These are phyloP conservation scores for Pythium brassicae DNA, from an alignment of 352 stramenopile genomes.

Conservation along the genomic window DNA sequence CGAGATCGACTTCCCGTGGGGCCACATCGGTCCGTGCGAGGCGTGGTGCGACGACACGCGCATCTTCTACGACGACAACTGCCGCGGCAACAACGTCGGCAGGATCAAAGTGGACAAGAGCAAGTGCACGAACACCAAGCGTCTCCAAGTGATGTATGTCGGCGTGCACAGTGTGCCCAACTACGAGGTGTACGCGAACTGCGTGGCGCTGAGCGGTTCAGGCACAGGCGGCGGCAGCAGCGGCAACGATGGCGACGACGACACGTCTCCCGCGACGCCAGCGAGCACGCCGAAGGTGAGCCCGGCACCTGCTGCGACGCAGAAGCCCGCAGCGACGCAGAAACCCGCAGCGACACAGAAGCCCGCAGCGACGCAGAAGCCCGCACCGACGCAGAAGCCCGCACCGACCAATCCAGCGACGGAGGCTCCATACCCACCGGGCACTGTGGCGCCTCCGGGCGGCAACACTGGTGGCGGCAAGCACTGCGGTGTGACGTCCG, in stretches of 20 bases:
- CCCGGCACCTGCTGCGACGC: too few species aligned
- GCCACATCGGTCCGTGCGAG: conserved; percentile 16
- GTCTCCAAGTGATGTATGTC: conserved; percentile 21
- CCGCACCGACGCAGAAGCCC: too few species aligned
- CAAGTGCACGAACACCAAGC: conserved; percentile 10
- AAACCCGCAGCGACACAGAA: too few species aligned
- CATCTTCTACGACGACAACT: conserved; percentile 18
- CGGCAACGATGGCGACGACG: not conserved
- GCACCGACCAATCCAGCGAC: too few species aligned
- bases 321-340: not conserved
- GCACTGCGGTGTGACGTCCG: not conserved
- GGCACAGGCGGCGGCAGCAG: not conserved
- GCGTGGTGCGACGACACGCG: conserved; percentile 18
- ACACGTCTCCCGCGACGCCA: not conserved
- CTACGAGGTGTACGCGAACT: conserved; percentile 18
- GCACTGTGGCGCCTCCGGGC: too few species aligned
- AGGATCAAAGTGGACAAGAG: conserved; percentile 18
- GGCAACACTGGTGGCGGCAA: not conserved
- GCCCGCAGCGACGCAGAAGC: too few species aligned
- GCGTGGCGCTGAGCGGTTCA: conserved; percentile 5
- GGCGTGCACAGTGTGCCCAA: conserved; percentile 14
- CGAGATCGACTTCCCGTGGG: conserved; percentile 23
- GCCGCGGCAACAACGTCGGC: conserved; percentile 17
- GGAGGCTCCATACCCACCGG: too few species aligned
- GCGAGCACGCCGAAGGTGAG: not conserved